Conservation (phyloP, 1,284 basidiomycete genomes). For the Sutorius eximius region DNA sequence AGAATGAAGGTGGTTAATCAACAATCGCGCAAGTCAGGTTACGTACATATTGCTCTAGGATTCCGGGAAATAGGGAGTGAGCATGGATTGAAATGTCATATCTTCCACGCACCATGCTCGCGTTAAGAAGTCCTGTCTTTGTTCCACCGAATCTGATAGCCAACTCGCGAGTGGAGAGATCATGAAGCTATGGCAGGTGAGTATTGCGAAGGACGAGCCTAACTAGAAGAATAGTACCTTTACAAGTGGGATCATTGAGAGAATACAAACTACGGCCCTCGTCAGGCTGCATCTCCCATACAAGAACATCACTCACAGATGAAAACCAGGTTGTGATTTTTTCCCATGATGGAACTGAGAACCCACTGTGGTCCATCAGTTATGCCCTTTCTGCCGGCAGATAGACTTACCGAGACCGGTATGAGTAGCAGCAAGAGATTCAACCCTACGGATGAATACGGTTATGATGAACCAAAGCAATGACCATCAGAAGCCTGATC, state of each 20-base stretch:
- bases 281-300: background rate
- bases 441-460: slow-evolving; percentile 47
- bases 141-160: slow-evolving; percentile 75
- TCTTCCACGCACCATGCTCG: slow-evolving; percentile 62
- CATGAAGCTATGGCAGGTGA: slow-evolving; percentile 57
- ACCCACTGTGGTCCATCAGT: slow-evolving; percentile 53
- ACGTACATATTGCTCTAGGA: slow-evolving; percentile 69
- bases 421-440: slow-evolving; percentile 60
- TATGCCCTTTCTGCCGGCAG: background rate
- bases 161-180: slow-evolving; percentile 76
- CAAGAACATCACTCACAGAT: slow-evolving; percentile 46
- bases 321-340: slow-evolving; percentile 63
- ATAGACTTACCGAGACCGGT: slow-evolving; percentile 57
- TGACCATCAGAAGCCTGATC: background rate
- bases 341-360: slow-evolving; percentile 54
- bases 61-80: slow-evolving; percentile 12
- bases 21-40: background rate
- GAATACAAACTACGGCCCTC: slow-evolving; percentile 51
- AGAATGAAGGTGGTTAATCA: slow-evolving; percentile 1
- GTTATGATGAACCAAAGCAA: background rate
- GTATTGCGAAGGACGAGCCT: background rate
- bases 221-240: slow-evolving; percentile 45
- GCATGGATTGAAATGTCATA: background rate
- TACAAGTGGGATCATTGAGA: slow-evolving; percentile 72
- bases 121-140: slow-evolving; percentile 77